Base-by-base conservation (phyloP, 257 asterid genomes). In the Nemophila menziesii region DNA sequence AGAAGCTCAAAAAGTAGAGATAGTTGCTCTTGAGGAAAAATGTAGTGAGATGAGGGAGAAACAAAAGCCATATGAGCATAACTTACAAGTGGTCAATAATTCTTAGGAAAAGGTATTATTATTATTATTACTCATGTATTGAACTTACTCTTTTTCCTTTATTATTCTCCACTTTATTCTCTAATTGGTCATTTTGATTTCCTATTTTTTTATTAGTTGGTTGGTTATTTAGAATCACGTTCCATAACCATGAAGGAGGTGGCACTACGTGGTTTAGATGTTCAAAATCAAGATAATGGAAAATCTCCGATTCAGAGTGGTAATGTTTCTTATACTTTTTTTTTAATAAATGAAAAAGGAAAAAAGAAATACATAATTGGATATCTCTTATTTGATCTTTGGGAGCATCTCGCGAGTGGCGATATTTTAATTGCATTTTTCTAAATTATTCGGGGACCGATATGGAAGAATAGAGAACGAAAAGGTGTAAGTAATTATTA, bases 1-100 rank as follows among this genome's bases (percentile, higher is more conserved):
- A 71, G 94, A 90, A 61, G 68, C 83, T 34, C 96, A 85, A 64
- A 90, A 82, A 62, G 68, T 75, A 37, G 99, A 85, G 77, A 69
- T 74, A 46, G 47, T 39, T 22, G 77, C 62, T 44, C 73, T 85
- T 39, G 86, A 64, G 53, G 81, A 63, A 67, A 72, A 72, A 57
- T 52, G 67, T 16, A 33, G 48, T 55, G 73, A 61, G 56, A 57
- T 81, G 66, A 71, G 58, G 51, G 79, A 75, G 58, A 77, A 69
- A 51, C 96, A 81, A 63, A 67, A 61, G 43, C 72, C 83, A 16
- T 69, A 77, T 44, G 80, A 63, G 52, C 68, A 56, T 62, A 67
- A 66, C 26, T 62, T 69, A 46, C 44, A 64, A 24, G 73, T 66
- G 55, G 85, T 77, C 51, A 60, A 71, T 49, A 65, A 49, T 36